Evolutionary conservation across 306 rosid genomes (phyloP).

Genomic region (Prosopis cineraria): DNA sequence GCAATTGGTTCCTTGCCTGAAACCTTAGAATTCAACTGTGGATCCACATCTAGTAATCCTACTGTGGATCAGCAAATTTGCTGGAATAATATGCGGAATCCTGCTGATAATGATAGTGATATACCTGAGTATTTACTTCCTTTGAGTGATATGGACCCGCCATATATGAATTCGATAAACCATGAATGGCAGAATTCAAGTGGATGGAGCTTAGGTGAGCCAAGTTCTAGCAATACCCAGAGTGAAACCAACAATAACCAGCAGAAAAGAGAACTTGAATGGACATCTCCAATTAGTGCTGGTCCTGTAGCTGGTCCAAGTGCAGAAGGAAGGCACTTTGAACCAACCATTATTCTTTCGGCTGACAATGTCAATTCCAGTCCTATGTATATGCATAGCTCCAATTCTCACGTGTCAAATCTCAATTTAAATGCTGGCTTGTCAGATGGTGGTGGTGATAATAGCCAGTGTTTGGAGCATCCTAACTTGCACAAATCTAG

Average conservation of each 20-base stretch:
- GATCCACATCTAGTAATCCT: constrained; percentile 63
- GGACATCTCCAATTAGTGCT: constrained; percentile 54
- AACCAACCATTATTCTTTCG: constrained; percentile 52
- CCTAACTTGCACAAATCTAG: constrained; percentile 53
- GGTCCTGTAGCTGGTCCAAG: constrained; percentile 55
- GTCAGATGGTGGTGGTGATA: constrained; percentile 46
- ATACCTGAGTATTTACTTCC: constrained; percentile 58
- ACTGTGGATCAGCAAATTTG: constrained; percentile 59
- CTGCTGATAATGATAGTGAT: constrained; percentile 53
- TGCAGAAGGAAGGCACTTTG: constrained; percentile 52
- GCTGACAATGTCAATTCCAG: constrained; percentile 49
- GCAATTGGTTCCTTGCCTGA: constrained; percentile 71
- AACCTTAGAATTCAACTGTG: constrained; percentile 74
- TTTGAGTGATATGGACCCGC: constrained; percentile 54
- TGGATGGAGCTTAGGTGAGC: constrained; percentile 80
- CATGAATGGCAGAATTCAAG: constrained; percentile 57
- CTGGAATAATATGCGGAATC: constrained; percentile 67
- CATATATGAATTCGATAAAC: constrained; percentile 54
- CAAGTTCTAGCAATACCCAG: constrained; percentile 71
- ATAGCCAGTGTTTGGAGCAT: constrained; percentile 45
- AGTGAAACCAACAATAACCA: constrained; percentile 46
- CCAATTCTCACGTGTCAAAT: constrained; percentile 55
- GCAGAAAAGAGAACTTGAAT: constrained; percentile 65
- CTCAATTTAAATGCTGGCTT: constrained; percentile 63
- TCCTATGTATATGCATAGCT: constrained; percentile 47